These are phyloP conservation scores for Pythium plurisporium DNA, from an alignment of 352 stramenopile species.

Conservation along the genomic window DNA sequence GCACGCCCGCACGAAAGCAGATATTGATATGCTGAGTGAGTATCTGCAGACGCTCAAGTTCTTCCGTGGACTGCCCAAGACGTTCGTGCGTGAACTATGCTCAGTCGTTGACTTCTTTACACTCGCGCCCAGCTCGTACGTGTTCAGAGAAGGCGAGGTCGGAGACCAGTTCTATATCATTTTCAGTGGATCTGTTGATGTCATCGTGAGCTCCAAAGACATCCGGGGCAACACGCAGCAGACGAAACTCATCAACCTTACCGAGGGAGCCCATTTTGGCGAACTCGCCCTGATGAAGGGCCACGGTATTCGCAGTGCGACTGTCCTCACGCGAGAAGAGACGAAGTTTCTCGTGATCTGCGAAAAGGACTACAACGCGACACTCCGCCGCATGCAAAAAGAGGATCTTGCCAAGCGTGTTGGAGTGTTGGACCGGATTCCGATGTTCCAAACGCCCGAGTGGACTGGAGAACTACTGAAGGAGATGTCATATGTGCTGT, in stretches of 20 bases:
- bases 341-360: constrained; percentile 68
- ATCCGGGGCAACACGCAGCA: constrained; percentile 41
- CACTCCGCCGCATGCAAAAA: constrained; percentile 63
- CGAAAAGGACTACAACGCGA: constrained; percentile 72
- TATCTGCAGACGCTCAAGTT: constrained; percentile 77
- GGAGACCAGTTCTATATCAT: constrained; percentile 78
- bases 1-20: constrained; percentile 34
- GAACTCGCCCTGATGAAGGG: constrained; percentile 77
- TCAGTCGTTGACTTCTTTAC: constrained; percentile 52
- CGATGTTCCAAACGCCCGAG: constrained; percentile 68
- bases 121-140: constrained; percentile 31
- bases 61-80: constrained; percentile 54
- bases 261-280: constrained; percentile 61
- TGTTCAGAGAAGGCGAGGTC: constrained; percentile 68
- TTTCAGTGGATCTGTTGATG: constrained; percentile 61
- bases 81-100: constrained; percentile 67
- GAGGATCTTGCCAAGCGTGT: constrained; percentile 58
- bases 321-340: constrained; percentile 53
- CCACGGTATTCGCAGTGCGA: constrained; percentile 61
- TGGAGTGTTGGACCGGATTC: constrained; percentile 54
- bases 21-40: constrained; percentile 60
- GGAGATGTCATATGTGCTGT: constrained; percentile 68
- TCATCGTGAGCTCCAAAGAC: constrained; percentile 61
- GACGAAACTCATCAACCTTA: constrained; percentile 70
- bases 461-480: constrained; percentile 69